Base-by-base conservation (phyloP, 306 rosid species). In the Cucumis cinereus region DNA sequence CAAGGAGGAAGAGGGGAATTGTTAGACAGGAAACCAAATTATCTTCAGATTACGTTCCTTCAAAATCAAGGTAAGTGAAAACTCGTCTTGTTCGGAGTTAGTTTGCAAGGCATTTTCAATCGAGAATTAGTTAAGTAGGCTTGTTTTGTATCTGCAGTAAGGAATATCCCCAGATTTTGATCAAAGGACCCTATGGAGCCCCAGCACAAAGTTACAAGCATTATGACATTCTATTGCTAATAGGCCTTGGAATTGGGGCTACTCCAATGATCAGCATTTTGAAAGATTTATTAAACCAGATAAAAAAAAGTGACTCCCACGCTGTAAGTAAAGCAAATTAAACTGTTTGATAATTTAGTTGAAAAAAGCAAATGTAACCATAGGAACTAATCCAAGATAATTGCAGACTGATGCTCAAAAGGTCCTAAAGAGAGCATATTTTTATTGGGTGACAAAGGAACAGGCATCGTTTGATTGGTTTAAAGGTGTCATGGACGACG, bases 381-480 rank as follows among this genome's bases (percentile, higher is more conserved):
- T 16, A 2, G 41, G 23, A 47, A 71, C 59, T 71, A 47, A 28
- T 71, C 59, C 40, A 71, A 49, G 24, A 49, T 49, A 45, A 56
- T 73, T 63, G 40, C 83, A 36, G 8, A 5, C 47, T 78, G 35
- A 77, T 61, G 5, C 50, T 10, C 61, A 30, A 56, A 89, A 79
- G 79, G 64, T 74, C 75, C 90, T 88, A 6, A 56, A 59, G 74
- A 84, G 91, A 86, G 94, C 94, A 20, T 87, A 89, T 14, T 89
- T 89, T 77, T 89, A 87, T 63, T 89, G 94, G 94, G 90, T 89
- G 56, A 89, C 91, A 66, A 87, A 91, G 77, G 90, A 89, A 63
- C 94, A 87, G 24, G 82, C 84, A 78, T 89, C 94, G n/a, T 89
- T 89, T 83, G 91, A 89, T 71, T 89, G 91, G 94, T 89, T 89